These are phyloP conservation scores for Linderniella brevidens DNA, from an alignment of 257 asterid genomes.

Conservation along the genomic window DNA sequence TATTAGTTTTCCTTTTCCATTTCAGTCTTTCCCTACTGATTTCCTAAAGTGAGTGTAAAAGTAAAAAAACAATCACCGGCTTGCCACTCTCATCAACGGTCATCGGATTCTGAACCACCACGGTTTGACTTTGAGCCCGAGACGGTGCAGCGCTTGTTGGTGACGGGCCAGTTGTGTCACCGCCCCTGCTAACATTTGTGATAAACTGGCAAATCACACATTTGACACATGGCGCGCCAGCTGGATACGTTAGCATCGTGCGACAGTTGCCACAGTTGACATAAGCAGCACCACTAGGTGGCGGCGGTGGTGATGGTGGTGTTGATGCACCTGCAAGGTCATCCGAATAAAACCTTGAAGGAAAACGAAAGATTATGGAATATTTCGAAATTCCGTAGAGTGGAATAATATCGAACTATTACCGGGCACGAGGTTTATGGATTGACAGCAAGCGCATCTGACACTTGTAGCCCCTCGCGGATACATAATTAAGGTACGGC, in stretches of 20 bases:
- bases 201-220: slow-evolving; percentile 56
- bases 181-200: slow-evolving; percentile 31
- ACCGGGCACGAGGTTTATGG: slow-evolving; percentile 56
- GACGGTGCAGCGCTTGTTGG: slow-evolving; percentile 18
- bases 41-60: too few species aligned
- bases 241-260: slow-evolving; percentile 54
- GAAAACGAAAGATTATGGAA: too few species aligned
- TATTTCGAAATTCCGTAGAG: neutral
- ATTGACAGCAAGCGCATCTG: slow-evolving; percentile 52
- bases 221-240: slow-evolving; percentile 63
- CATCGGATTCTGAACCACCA: slow-evolving; percentile 50
- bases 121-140: slow-evolving; percentile 42
- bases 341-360: neutral
- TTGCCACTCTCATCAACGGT: slow-evolving; percentile 50
- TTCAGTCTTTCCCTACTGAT: too few species aligned
- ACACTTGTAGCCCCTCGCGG: slow-evolving; percentile 50
- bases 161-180: neutral
- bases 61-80: slow-evolving; percentile 17
- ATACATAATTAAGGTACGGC: slow-evolving; percentile 47
- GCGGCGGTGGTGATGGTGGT: slow-evolving; percentile 13
- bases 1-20: too few species aligned
- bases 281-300: slow-evolving; percentile 35
- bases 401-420: neutral
- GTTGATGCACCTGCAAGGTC: neutral
- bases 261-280: slow-evolving; percentile 53